These are phyloP conservation scores for Pichia membranifaciens DNA, from an alignment of 805 yeast species.

Conservation along the genomic window DNA sequence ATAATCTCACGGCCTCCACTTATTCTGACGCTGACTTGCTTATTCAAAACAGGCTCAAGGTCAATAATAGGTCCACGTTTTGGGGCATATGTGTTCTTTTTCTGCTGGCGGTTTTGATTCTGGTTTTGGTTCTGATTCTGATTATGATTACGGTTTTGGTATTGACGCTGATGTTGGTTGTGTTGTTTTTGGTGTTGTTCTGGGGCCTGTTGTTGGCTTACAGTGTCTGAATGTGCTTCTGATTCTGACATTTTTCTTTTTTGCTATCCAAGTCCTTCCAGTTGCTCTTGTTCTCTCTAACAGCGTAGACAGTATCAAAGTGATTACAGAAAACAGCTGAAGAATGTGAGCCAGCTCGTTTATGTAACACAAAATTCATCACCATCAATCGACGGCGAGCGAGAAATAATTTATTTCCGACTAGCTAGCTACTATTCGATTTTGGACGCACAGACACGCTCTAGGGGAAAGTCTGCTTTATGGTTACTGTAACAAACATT, in stretches of 20 bases:
- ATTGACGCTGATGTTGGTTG: slow-evolving; percentile 7
- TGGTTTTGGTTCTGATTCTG: slow-evolving; percentile 1
- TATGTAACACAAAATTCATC: not conserved
- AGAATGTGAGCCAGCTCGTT: too few relatives aligned
- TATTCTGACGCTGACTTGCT: slow-evolving; percentile 68
- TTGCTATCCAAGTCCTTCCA: too few relatives aligned
- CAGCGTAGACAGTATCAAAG: too few relatives aligned
- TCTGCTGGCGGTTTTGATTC: slow-evolving; percentile 8
- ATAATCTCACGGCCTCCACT: slow-evolving; percentile 75
- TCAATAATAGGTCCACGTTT: slow-evolving; percentile 87
- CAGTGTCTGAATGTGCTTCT: not conserved
- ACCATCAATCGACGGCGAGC: not conserved
- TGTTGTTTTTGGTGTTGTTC: not conserved
- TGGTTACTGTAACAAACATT: not conserved
- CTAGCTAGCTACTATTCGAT: too few relatives aligned
- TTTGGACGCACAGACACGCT: too few relatives aligned
- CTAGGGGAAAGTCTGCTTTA: too few relatives aligned
- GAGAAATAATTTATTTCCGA: not conserved
- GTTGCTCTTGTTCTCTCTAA: too few relatives aligned
- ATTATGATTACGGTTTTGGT: slow-evolving; percentile 5
- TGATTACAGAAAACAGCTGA: too few relatives aligned
- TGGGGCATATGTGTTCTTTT: slow-evolving; percentile 47
- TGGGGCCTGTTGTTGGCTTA: not conserved
- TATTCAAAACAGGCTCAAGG: slow-evolving; percentile 68
- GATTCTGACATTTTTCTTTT: not conserved